Conservation (phyloP, 2,329 filamentous ascomycete species). For the Thermothelomyces thermophilus region DNA sequence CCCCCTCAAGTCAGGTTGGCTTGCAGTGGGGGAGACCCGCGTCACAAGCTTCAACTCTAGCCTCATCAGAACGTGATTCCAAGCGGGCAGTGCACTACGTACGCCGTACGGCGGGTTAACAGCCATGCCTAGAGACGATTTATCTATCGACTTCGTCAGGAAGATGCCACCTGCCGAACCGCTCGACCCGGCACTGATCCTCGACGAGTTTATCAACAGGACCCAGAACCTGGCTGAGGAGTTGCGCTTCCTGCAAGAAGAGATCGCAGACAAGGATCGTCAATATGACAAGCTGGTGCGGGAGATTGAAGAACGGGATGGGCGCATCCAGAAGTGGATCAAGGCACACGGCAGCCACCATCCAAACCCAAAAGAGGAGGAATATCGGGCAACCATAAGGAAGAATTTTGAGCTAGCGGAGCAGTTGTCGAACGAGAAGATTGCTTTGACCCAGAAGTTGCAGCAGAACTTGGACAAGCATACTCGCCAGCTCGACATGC, state of each 20-base stretch:
- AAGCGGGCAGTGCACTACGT: constrained; percentile 3
- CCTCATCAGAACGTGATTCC: too few relatives aligned
- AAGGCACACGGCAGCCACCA: constrained; percentile 68
- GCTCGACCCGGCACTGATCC: constrained; percentile 60
- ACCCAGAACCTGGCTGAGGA: constrained; percentile 77
- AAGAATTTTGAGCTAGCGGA: constrained; percentile 65
- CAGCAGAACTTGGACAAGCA: constrained; percentile 56
- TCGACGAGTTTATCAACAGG: constrained; percentile 71
- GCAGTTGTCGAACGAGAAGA: constrained; percentile 67
- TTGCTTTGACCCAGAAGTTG: constrained; percentile 60
- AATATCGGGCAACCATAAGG: constrained; percentile 57
- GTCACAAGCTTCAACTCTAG: too few relatives aligned
- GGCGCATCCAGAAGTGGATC: constrained; percentile 73
- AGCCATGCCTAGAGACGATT: constrained; percentile 66
- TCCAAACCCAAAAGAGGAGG: constrained; percentile 68
- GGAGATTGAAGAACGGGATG: constrained; percentile 65
- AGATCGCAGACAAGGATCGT: constrained; percentile 73
- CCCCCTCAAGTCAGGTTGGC: not conserved
- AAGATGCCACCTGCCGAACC: constrained; percentile 56
- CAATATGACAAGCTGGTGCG: constrained; percentile 62
- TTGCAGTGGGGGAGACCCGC: too few relatives aligned
- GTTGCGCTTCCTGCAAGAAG: constrained; percentile 75
- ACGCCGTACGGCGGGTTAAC: constrained; percentile 40
- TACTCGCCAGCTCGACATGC: constrained; percentile 53
- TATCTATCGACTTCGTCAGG: constrained; percentile 63